phyloP scores from a whole-genome alignment of 1,139 yeast species.

The Taphrina deformans region DNA sequence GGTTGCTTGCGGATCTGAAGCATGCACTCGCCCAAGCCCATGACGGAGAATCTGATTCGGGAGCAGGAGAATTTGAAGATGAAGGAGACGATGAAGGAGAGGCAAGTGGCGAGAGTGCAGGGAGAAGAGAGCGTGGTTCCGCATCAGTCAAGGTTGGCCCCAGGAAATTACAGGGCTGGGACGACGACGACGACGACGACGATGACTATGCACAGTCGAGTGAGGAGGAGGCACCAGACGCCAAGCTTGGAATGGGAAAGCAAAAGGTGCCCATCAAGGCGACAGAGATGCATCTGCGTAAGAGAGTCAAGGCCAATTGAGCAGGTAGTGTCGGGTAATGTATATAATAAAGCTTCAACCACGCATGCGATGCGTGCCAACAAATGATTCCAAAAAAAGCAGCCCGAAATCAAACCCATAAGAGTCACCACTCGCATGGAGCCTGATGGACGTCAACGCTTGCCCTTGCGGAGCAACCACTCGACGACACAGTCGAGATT shows the following conservation, averaged over 20 bases:
- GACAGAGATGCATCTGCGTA: neutral
- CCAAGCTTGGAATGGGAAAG: neutral
- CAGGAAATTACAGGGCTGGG: slow-evolving; percentile 8
- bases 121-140: neutral
- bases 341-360: neutral
- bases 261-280: neutral
- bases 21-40: slow-evolving; percentile 56
- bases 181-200: slow-evolving; percentile 15
- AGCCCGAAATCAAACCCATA: neutral
- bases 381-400: neutral
- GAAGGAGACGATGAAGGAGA: neutral
- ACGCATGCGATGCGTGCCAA: neutral
- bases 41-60: slow-evolving; percentile 39
- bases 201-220: neutral
- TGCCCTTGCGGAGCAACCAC: slow-evolving; percentile 43
- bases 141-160: neutral
- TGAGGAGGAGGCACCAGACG: neutral
- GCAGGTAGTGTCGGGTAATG: neutral
- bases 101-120: neutral
- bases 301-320: neutral
- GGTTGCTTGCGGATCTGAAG: slow-evolving; percentile 46
- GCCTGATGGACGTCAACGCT: no score
- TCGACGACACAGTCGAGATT: slow-evolving; percentile 47
- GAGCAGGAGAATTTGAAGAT: neutral
- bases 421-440: no score